These are phyloP conservation scores for Lipomyces oligophaga DNA, from an alignment of 805 yeast species.

Conservation along the genomic window DNA sequence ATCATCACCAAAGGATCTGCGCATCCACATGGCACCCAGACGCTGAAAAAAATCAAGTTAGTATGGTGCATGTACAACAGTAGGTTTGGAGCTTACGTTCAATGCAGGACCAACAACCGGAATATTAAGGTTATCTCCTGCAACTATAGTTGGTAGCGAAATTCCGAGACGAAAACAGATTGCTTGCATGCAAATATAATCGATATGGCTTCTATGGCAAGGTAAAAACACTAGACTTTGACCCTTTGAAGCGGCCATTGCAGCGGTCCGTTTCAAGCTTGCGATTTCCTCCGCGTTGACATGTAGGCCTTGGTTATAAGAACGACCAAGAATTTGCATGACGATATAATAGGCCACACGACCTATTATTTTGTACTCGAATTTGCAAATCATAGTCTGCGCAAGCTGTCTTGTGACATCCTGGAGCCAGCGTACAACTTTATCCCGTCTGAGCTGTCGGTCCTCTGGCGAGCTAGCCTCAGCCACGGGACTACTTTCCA, in stretches of 20 bases:
- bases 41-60: conserved; percentile 25
- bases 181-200: conserved; percentile 56
- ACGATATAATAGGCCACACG: conserved; percentile 38
- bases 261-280: conserved; percentile 37
- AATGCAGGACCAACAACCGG: conserved; percentile 52
- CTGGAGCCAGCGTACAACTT: conserved; percentile 35
- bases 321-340: conserved; percentile 40
- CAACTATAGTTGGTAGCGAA: conserved; percentile 55
- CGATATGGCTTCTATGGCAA: conserved; percentile 60
- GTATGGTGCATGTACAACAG: background rate
- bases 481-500: conserved; percentile 34
- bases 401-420: conserved; percentile 35
- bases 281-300: conserved; percentile 38
- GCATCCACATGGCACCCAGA: conserved; percentile 56
- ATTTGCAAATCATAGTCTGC: conserved; percentile 37
- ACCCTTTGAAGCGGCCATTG: conserved; percentile 36
- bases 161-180: conserved; percentile 52
- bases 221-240: conserved; percentile 49
- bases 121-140: conserved; percentile 64
- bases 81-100: conserved; percentile 36
- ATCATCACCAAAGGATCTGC: conserved; percentile 47
- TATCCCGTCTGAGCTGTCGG: conserved; percentile 32
- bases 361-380: conserved; percentile 34
- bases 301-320: conserved; percentile 45
- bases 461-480: conserved; percentile 27